Percentiles rank a stretch among this genome's conserved stretches.
phyloP scores from a whole-genome alignment of 495 filamentous ascomycete genomes.

The Aspergillus conjunctus region DNA sequence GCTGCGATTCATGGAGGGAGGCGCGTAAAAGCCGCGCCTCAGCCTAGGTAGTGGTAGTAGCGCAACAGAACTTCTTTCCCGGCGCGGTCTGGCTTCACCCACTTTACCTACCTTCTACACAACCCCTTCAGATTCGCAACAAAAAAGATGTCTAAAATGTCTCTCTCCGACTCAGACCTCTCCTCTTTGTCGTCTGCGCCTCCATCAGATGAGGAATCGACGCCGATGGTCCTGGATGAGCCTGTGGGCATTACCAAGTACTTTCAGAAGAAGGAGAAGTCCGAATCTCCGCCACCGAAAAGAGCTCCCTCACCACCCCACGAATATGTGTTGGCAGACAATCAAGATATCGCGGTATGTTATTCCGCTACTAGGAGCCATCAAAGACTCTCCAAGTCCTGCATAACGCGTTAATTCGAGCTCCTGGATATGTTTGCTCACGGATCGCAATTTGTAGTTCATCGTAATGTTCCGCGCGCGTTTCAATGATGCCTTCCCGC shows the following conservation, averaged over 20 bases:
- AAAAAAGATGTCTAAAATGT: conserved; percentile 44
- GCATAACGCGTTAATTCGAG: conserved; percentile 37
- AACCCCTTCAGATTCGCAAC: conserved; percentile 26
- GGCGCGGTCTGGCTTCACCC: conserved; percentile 32
- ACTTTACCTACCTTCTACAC: conserved; percentile 32
- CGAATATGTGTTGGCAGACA: conserved; percentile 85
- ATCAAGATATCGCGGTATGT: conserved; percentile 85
- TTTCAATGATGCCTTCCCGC: conserved; percentile 85
- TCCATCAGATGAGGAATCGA: conserved; percentile 57
- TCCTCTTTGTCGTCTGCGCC: conserved; percentile 63
- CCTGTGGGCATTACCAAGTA: conserved; percentile 49
- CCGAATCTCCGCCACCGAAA: conserved; percentile 67
- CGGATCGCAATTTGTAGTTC: conserved; percentile 63
- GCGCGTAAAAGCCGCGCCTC: conserved; percentile 37
- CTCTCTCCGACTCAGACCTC: conserved; percentile 54
- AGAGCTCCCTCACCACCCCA: conserved; percentile 83
- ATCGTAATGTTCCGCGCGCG: conserved; percentile 96
- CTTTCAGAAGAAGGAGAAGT: conserved; percentile 47
- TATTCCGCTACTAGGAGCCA: conserved; percentile 21
- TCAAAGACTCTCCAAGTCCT: conserved; percentile 6
- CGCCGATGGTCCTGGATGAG: conserved; percentile 43
- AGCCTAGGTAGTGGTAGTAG: conserved; percentile 28
- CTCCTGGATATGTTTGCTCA: conserved; percentile 41
- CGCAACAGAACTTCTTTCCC: conserved; percentile 26
- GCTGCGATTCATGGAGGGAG: conserved; percentile 26